These are phyloP conservation scores for Fusarium caatingaense DNA, from an alignment of 2,329 filamentous ascomycete species.

Conservation along the genomic window DNA sequence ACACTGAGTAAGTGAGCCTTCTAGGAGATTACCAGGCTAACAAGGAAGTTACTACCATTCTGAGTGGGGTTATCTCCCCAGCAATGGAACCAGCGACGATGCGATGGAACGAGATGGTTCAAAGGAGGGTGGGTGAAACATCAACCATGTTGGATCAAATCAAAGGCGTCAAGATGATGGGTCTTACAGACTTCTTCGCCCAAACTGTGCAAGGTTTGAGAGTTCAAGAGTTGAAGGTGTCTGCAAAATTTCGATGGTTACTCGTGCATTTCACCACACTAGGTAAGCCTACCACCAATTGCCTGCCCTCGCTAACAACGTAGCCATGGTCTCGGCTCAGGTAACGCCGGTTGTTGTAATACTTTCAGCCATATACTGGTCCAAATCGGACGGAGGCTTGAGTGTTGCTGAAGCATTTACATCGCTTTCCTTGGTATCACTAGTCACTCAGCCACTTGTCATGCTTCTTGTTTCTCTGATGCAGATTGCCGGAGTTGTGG, in stretches of 20 bases:
- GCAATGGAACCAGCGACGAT: constrained; percentile 50
- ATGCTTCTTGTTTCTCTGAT: constrained; percentile 50
- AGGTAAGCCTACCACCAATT: constrained; percentile 32
- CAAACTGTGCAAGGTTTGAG: constrained; percentile 51
- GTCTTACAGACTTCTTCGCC: constrained; percentile 51
- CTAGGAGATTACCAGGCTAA: neutral
- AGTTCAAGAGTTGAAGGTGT: constrained; percentile 53
- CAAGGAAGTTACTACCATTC: constrained; percentile 33
- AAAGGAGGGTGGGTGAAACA: constrained; percentile 55
- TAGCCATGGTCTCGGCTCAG: constrained; percentile 45
- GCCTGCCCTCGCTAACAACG: neutral
- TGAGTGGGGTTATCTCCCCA: constrained; percentile 38
- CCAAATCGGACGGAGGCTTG: constrained; percentile 45
- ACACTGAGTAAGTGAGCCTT: constrained; percentile 38
- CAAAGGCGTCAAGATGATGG: constrained; percentile 59
- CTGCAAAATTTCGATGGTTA: constrained; percentile 52
- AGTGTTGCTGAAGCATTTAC: constrained; percentile 52
- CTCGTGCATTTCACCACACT: constrained; percentile 49
- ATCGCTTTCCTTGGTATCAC: constrained; percentile 50
- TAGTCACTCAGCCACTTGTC: constrained; percentile 50
- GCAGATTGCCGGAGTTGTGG: constrained; percentile 49
- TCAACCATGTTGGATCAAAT: constrained; percentile 56
- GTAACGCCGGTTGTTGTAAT: constrained; percentile 50
- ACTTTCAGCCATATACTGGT: constrained; percentile 51
- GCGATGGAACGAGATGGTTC: constrained; percentile 55